These are phyloP conservation scores for Clonostachys byssicola DNA, from an alignment of 2,329 filamentous ascomycete genomes.

Conservation along the genomic window DNA sequence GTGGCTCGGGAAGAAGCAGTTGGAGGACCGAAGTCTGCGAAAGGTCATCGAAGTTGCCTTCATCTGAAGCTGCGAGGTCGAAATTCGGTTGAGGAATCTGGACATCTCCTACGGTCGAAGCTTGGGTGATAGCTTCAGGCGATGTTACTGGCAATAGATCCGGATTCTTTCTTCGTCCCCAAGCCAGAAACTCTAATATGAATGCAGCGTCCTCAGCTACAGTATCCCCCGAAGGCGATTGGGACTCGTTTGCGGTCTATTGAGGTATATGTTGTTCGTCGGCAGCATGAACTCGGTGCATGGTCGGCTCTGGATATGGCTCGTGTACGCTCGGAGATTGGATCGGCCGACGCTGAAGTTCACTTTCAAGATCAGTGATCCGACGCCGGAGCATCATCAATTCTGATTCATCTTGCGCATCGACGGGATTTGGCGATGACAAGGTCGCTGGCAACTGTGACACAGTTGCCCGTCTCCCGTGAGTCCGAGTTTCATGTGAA, in stretches of 20 bases:
- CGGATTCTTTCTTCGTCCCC: conserved; percentile 37
- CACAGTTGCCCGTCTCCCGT: too few relatives aligned
- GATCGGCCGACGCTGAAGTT: background rate
- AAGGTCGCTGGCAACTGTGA: too few relatives aligned
- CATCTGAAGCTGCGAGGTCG: background rate
- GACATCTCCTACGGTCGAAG: too few relatives aligned
- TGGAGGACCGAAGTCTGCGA: conserved; percentile 9
- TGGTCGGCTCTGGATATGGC: background rate
- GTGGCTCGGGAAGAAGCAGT: conserved; percentile 10
- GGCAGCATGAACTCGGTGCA: background rate
- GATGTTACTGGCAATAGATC: conserved; percentile 12
- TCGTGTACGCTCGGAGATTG: background rate
- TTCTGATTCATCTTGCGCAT: background rate
- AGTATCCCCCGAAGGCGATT: background rate
- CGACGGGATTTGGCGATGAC: too few relatives aligned
- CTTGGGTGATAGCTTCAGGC: conserved; percentile 6
- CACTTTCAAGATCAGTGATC: background rate
- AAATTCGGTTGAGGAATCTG: too few relatives aligned
- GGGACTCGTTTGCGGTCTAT: background rate
- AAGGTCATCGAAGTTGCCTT: background rate
- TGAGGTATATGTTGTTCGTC: background rate
- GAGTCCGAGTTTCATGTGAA: too few relatives aligned
- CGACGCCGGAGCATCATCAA: background rate
- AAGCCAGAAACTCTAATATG: conserved; percentile 41
- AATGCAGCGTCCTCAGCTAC: conserved; percentile 29